Base-by-base conservation (phyloP, 768 basidiomycete genomes). In the Kwoniella heveanensis region DNA sequence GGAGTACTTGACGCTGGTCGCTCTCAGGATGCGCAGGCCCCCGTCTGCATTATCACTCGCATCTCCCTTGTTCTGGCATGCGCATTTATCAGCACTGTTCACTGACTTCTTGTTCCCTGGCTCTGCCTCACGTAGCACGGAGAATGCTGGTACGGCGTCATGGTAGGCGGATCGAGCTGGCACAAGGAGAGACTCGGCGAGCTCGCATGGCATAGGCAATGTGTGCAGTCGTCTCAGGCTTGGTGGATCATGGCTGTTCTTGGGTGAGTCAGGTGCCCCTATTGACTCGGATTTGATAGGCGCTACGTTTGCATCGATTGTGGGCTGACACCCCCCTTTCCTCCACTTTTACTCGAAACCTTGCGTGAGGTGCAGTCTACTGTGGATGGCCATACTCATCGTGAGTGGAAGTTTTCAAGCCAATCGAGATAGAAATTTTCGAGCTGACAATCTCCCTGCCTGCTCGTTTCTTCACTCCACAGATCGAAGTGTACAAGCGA, bases 191-290 rank as follows among this genome's bases (percentile, higher is more conserved):
- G 63, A 21, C 22, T 65, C 10, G 63, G 63, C n/a, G 49, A 58
- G 32, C 29, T 65, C n/a, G 54, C 36, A 36, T 65, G 57, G 57
- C 56, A 65, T 27, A 60, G 57, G 29, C 57, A 54, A 2, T 65
- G 63, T 44, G 63, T 65, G 0, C 50, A 65, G 36, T 49, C 63
- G 15, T 25, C 63, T 21, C 47, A 53, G n/a, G 63, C 63, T 26
- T 65, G 54, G 54, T 65, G 63, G 63, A 54, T 65, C 25, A 67
- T 67, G 65, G 54, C 53, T 19, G 29, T 57, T 46, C 10, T 62
- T 22, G 56, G 74, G 82, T 90, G 73, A 88, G 85, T 52, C 24
- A 25, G 30, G 9, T 49, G n/a, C n/a, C n/a, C n/a, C n/a, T n/a
- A n/a, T n/a, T n/a, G n/a, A n/a, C n/a, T n/a, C n/a, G n/a, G n/a